Percentiles rank a stretch among this genome's conserved stretches.
phyloP scores from a whole-genome alignment of 768 basidiomycete genomes.

The Rossbeevera mucosa region DNA sequence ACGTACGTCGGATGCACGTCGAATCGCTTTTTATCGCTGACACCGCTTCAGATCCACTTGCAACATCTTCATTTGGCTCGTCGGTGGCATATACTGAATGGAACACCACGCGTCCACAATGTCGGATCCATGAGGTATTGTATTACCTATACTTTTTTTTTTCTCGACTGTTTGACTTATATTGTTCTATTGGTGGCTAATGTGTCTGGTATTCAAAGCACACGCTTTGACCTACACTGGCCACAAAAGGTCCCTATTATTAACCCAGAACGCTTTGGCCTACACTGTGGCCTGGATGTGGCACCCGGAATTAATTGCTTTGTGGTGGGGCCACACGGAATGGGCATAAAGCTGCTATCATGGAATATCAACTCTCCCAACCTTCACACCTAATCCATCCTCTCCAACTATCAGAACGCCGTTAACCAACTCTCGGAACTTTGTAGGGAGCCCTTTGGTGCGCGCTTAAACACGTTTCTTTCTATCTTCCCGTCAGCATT shows the following conservation, averaged over 20 bases:
- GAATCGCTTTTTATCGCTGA: too few relatives aligned
- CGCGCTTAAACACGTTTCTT: background rate
- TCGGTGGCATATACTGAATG: conserved; percentile 18
- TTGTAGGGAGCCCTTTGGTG: background rate
- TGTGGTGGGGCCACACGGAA: background rate
- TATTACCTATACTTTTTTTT: conserved; percentile 32
- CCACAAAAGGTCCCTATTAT: too few relatives aligned
- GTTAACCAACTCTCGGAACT: too few relatives aligned
- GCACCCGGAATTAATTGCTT: background rate
- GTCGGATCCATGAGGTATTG: conserved; percentile 78
- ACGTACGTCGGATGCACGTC: conserved; percentile 27
- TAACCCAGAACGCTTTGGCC: background rate
- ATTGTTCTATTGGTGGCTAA: too few relatives aligned
- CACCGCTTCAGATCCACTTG: too few relatives aligned
- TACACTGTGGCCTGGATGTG: background rate
- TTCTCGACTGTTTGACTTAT: background rate
- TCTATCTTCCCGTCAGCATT: too few relatives aligned
- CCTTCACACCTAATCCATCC: too few relatives aligned
- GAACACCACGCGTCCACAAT: background rate
- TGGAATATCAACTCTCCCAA: background rate
- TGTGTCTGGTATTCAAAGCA: too few relatives aligned
- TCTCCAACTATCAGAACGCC: too few relatives aligned
- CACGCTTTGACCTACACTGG: too few relatives aligned
- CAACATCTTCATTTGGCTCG: conserved; percentile 24
- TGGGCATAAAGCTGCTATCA: background rate